A percentile compares a stretch with the other conserved stretches of the same genome.
Conservation (phyloP, 345 rosid genomes). For the Murraya paniculata region DNA sequence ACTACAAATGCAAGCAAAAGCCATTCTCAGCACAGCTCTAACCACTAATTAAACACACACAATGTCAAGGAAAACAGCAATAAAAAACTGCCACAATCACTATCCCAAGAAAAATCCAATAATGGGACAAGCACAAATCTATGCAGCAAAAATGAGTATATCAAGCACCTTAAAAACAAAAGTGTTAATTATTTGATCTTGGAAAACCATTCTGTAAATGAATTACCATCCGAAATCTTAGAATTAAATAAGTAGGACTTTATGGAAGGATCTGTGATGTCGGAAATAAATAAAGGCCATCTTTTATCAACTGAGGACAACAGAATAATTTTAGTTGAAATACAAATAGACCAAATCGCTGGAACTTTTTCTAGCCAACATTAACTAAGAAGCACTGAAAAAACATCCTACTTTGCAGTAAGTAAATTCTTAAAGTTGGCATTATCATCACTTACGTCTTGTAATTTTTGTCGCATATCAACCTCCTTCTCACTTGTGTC, state of each 20-base stretch:
- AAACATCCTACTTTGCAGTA: background rate
- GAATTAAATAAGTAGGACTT: background rate
- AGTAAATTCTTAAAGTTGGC: background rate
- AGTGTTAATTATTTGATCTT: background rate
- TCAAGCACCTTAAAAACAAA: background rate
- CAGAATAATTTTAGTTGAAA: background rate
- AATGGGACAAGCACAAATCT: background rate
- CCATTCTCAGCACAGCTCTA: background rate
- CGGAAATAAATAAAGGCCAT: background rate
- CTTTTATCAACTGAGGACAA: background rate
- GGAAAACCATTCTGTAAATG: no score
- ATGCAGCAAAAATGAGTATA: background rate
- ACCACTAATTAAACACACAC: background rate
- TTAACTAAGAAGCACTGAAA: background rate
- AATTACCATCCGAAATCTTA: no score
- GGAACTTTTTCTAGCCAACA: background rate
- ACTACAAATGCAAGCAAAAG: background rate
- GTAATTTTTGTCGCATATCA: slow-evolving; percentile 16
- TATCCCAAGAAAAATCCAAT: slow-evolving; percentile 1
- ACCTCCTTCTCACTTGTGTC: slow-evolving; percentile 18
- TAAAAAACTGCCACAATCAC: background rate
- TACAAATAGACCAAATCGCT: background rate
- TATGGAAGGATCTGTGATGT: background rate
- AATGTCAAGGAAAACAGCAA: background rate
- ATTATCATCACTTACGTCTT: slow-evolving; percentile 26